Conservation (phyloP, 345 rosid genomes). For the Brassica juncea region DNA sequence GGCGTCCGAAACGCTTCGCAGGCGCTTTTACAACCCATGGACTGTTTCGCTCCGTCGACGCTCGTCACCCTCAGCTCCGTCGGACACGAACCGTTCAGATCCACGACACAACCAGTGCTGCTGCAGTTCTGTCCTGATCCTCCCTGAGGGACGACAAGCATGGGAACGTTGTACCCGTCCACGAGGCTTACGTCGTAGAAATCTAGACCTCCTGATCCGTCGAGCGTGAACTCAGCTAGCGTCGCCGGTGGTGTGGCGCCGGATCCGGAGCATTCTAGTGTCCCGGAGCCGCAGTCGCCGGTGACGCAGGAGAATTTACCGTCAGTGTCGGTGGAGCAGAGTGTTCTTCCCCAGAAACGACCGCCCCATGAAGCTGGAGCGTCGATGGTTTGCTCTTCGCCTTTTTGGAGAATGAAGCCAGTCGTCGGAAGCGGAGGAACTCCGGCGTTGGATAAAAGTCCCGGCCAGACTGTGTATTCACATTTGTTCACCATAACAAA, state of each 20-base stretch:
- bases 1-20: conserved; percentile 80
- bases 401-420: conserved; percentile 74
- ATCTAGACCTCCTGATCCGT: conserved; percentile 72
- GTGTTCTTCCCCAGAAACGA: conserved; percentile 89
- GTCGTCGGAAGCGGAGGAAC: conserved; percentile 66
- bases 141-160: conserved; percentile 79
- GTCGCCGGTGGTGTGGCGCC: conserved; percentile 88
- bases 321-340: conserved; percentile 61
- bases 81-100: conserved; percentile 75
- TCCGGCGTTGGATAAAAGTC: conserved; percentile 76
- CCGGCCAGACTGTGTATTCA: conserved; percentile 85
- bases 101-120: conserved; percentile 72
- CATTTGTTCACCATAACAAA: conserved; percentile 73
- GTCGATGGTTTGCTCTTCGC: conserved; percentile 53
- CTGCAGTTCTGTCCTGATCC: conserved; percentile 72
- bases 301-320: conserved; percentile 69
- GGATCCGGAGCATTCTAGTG: conserved; percentile 70
- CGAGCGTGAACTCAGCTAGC: conserved; percentile 78
- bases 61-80: conserved; percentile 70
- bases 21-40: conserved; percentile 88
- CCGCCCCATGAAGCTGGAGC: conserved; percentile 94
- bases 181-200: conserved; percentile 88
- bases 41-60: conserved; percentile 36
- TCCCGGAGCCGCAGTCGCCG: conserved; percentile 85
- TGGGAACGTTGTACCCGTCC: conserved; percentile 91